These are phyloP conservation scores for Phialophora verrucosa DNA, from an alignment of 2,329 filamentous ascomycete species.

Conservation along the genomic window DNA sequence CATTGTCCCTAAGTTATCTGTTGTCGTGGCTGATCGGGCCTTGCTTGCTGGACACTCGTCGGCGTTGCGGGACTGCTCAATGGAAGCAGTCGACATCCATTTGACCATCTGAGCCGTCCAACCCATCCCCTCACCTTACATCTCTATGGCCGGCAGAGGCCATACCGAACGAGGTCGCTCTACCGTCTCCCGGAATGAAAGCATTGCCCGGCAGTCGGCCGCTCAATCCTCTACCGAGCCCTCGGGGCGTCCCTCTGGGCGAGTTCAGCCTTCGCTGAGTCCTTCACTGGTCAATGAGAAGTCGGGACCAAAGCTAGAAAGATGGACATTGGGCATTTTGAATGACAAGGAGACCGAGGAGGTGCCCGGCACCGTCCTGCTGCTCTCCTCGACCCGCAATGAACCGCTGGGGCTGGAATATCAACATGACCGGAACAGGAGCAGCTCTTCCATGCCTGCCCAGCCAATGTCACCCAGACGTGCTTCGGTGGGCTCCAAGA, in stretches of 20 bases:
- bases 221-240: not conserved
- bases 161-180: conserved; percentile 15
- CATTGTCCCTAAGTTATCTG: not conserved
- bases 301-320: conserved; percentile 41
- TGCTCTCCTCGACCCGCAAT: conserved; percentile 66
- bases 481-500: conserved; percentile 58
- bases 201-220: conserved; percentile 4
- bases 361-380: conserved; percentile 74
- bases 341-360: conserved; percentile 82
- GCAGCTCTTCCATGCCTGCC: conserved; percentile 56
- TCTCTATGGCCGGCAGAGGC: conserved; percentile 13
- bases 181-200: conserved; percentile 16
- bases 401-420: conserved; percentile 66
- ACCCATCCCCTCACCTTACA: not conserved
- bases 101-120: not conserved
- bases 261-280: conserved; percentile 7
- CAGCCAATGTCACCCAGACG: conserved; percentile 48
- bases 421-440: conserved; percentile 58
- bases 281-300: conserved; percentile 23
- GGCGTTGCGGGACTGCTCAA: not conserved
- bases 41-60: not conserved
- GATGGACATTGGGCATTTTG: conserved; percentile 75
- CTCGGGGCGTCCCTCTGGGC: conserved; percentile 3
- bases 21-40: not conserved
- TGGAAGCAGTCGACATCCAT: not conserved